Conservation (phyloP, 2,329 filamentous ascomycete genomes). For the Beauveria medogensis region DNA sequence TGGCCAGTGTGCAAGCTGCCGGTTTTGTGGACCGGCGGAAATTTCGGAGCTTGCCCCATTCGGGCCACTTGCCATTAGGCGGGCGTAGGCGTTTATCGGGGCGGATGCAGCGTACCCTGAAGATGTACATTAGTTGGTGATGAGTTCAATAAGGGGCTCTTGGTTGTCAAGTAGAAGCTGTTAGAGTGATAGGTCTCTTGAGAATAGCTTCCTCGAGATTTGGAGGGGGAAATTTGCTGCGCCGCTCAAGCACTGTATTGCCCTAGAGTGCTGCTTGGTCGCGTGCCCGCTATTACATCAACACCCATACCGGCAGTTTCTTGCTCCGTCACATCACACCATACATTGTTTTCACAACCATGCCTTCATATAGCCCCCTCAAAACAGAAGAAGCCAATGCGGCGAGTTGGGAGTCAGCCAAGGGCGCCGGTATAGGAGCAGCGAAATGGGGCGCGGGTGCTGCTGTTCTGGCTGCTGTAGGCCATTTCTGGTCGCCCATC, state of each 20-base stretch:
- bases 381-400: conserved; percentile 58
- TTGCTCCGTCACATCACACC: not conserved
- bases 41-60: conserved; percentile 6
- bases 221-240: not conserved
- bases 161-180: not conserved
- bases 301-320: not conserved
- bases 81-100: conserved; percentile 6
- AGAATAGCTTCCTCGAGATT: not conserved
- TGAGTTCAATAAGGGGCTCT: not conserved
- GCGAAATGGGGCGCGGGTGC: conserved; percentile 65
- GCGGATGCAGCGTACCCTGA: not conserved
- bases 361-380: conserved; percentile 48
- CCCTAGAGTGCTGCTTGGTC: not conserved
- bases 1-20: not conserved
- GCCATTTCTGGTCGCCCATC: conserved; percentile 58
- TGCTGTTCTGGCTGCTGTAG: conserved; percentile 53
- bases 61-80: conserved; percentile 2
- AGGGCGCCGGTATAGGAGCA: conserved; percentile 59
- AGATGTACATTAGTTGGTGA: not conserved
- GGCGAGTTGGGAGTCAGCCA: conserved; percentile 63
- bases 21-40: conserved; percentile 11
- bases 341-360: conserved; percentile 15
- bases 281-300: conserved; percentile 5
- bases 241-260: not conserved
- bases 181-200: not conserved